phyloP scores from a whole-genome alignment of 352 stramenopile species.

The Phytophthora nicotianae region DNA sequence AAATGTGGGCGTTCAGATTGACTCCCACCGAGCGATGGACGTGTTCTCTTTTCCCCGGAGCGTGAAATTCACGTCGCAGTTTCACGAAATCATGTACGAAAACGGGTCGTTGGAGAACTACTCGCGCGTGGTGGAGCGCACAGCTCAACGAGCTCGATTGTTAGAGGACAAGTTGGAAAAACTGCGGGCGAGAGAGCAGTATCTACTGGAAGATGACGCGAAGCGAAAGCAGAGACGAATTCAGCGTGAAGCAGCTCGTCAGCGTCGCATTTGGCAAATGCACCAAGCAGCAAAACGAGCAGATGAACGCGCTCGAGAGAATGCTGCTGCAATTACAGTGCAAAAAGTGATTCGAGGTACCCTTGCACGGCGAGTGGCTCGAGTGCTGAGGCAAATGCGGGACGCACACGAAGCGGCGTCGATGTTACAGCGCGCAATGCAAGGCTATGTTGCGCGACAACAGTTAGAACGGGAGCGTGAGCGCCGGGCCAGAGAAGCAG shows the following conservation, averaged over 20 bases:
- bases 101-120: conserved; percentile 78
- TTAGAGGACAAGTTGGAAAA: conserved; percentile 56
- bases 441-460: conserved; percentile 36
- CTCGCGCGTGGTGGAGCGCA: conserved; percentile 61
- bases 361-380: conserved; percentile 28
- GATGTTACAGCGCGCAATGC: conserved; percentile 44
- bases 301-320: conserved; percentile 50
- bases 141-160: conserved; percentile 45
- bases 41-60: conserved; percentile 63
- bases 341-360: conserved; percentile 49
- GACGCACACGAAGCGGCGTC: conserved; percentile 33
- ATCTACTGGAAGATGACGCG: conserved; percentile 45
- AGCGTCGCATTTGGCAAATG: conserved; percentile 54
- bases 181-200: conserved; percentile 49
- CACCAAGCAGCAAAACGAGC: conserved; percentile 51
- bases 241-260: conserved; percentile 48
- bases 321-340: conserved; percentile 41
- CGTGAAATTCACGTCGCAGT: conserved; percentile 68
- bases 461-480: conserved; percentile 26
- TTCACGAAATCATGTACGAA: conserved; percentile 69
- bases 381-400: conserved; percentile 16
- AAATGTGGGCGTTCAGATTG: conserved; percentile 82
- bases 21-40: conserved; percentile 66
- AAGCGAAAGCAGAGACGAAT: conserved; percentile 41
- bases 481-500: conserved; percentile 26